phyloP scores from a whole-genome alignment of 2,329 filamentous ascomycete genomes.

The Alternaria consortialis region DNA sequence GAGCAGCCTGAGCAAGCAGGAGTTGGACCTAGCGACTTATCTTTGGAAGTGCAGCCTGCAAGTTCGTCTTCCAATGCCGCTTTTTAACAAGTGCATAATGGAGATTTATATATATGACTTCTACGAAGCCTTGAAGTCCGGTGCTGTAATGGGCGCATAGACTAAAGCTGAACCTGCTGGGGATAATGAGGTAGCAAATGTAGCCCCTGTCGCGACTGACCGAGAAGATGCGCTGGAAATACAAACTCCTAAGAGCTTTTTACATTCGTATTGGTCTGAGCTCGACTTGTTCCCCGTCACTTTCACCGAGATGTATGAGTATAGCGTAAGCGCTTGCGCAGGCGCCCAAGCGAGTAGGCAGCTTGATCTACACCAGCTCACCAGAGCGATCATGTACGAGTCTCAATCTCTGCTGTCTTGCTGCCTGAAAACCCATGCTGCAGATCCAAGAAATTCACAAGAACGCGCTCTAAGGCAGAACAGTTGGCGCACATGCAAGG shows the following conservation, averaged over 20 bases:
- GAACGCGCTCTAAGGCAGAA: conserved; percentile 1
- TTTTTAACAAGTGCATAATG: neutral
- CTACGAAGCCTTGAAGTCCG: neutral
- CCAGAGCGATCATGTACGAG: neutral
- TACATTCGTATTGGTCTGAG: neutral
- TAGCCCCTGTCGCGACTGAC: neutral
- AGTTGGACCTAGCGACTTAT: neutral
- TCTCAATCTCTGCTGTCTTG: conserved; percentile 1
- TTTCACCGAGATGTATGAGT: neutral
- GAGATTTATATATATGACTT: neutral
- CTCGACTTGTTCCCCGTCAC: neutral
- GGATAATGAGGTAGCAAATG: neutral
- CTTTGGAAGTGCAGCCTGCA: neutral
- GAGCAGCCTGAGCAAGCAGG: neutral
- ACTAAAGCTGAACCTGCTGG: neutral
- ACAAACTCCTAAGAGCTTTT: neutral
- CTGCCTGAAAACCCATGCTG: neutral
- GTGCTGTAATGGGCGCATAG: neutral
- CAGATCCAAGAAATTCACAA: conserved; percentile 2
- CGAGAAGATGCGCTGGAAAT: neutral
- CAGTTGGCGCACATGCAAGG: neutral
- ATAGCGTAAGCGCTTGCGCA: neutral
- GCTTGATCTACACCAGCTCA: neutral
- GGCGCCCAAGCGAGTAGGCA: neutral
- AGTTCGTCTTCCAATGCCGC: neutral